Conservation (phyloP, 192 early-diverging fungal species). For the Gonapodya sp. region DNA sequence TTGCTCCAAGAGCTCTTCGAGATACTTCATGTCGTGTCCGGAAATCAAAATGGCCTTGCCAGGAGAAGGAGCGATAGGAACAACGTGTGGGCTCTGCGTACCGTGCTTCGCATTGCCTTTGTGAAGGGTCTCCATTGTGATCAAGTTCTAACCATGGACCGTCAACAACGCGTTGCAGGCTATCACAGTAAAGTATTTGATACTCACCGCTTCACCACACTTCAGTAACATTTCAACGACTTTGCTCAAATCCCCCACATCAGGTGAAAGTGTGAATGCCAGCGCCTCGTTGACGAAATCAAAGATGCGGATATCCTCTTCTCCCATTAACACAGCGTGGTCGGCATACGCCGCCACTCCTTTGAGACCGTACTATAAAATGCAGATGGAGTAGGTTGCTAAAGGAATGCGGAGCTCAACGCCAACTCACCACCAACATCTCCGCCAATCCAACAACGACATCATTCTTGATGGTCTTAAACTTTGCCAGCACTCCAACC, state of each 20-base stretch:
- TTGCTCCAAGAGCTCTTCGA: slow-evolving; percentile 9
- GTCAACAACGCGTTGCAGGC: no score
- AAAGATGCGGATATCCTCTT: slow-evolving; percentile 10
- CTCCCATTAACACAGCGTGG: slow-evolving; percentile 4
- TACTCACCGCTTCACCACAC: background rate
- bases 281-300: slow-evolving; percentile 11
- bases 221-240: background rate
- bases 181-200: no score
- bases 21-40: slow-evolving; percentile 9
- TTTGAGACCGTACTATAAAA: slow-evolving; percentile 7
- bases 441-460: slow-evolving; percentile 7
- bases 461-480: slow-evolving; percentile 6
- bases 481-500: slow-evolving; percentile 2
- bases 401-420: background rate
- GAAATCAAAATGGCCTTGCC: slow-evolving; percentile 7
- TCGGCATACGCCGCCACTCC: slow-evolving; percentile 8
- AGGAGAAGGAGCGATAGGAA: background rate
- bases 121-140: slow-evolving; percentile 6
- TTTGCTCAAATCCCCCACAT: background rate
- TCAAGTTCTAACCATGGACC: background rate
- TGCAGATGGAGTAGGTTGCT: background rate
- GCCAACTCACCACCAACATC: background rate
- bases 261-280: background rate
- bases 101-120: slow-evolving; percentile 1
- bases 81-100: background rate